phyloP scores from a whole-genome alignment of 2,329 filamentous ascomycete genomes.

The Elsinoe perseae region DNA sequence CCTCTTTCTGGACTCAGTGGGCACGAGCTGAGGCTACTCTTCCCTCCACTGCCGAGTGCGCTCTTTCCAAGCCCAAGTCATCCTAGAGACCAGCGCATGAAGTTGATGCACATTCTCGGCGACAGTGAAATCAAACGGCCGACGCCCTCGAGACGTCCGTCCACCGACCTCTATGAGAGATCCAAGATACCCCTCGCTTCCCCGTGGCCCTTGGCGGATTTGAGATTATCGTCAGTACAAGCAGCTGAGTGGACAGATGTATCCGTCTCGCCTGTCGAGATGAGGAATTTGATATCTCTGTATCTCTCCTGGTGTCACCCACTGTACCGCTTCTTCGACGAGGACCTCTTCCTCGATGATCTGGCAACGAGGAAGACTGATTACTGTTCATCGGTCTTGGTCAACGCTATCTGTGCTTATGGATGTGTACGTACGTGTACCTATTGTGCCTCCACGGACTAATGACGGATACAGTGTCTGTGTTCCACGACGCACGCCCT shows the following conservation, averaged over 20 bases:
- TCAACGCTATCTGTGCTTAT: slow-evolving; percentile 21
- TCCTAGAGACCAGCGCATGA: background rate
- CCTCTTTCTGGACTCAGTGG: background rate
- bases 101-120: background rate
- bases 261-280: slow-evolving; percentile 18
- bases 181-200: background rate
- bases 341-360: slow-evolving; percentile 21
- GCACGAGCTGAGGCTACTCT: background rate
- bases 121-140: background rate
- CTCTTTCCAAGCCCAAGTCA: background rate
- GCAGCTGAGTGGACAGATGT: slow-evolving; percentile 19
- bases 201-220: background rate
- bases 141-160: background rate
- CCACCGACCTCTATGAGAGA: background rate
- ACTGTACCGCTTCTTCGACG: slow-evolving; percentile 21
- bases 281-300: slow-evolving; percentile 19
- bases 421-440: slow-evolving; percentile 16
- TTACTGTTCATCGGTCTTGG: slow-evolving; percentile 21
- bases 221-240: background rate
- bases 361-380: slow-evolving; percentile 16
- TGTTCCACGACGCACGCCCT: background rate
- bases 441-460: background rate
- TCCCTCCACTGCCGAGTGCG: background rate
- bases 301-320: slow-evolving; percentile 23
- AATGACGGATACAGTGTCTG: background rate